phyloP scores from a whole-genome alignment of 225 moss, liverwort and hornwort genomes.

The Ulota crispa region DNA sequence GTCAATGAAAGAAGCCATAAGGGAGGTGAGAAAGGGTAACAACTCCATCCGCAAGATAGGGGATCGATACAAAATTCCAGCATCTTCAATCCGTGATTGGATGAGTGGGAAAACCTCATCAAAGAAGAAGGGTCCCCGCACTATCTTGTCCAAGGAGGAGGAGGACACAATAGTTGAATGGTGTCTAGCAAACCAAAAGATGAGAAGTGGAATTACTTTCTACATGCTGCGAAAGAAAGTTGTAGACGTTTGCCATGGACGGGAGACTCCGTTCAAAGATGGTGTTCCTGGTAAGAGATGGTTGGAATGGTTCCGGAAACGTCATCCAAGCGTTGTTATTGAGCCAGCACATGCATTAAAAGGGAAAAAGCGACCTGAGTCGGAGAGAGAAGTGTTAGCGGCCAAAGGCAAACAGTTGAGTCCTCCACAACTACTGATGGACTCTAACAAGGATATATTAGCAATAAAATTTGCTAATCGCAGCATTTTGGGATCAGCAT shows the following conservation, averaged over 20 bases:
- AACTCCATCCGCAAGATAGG: slow-evolving; percentile 63
- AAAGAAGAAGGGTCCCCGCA: slow-evolving; percentile 61
- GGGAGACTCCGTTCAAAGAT: slow-evolving; percentile 64
- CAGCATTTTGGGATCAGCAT: slow-evolving; percentile 30
- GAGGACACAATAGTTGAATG: slow-evolving; percentile 60
- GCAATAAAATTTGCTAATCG: slow-evolving; percentile 33
- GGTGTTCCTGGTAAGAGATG: slow-evolving; percentile 63
- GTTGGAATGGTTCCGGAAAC: slow-evolving; percentile 66
- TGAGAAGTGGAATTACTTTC: slow-evolving; percentile 54
- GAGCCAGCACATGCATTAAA: slow-evolving; percentile 60
- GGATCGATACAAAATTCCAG: slow-evolving; percentile 54
- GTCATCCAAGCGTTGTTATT: slow-evolving; percentile 53
- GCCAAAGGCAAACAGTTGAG: slow-evolving; percentile 50
- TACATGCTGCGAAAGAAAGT: slow-evolving; percentile 62
- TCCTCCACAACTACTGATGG: slow-evolving; percentile 36
- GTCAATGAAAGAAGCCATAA: slow-evolving; percentile 59
- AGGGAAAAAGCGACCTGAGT: slow-evolving; percentile 58
- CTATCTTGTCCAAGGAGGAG: slow-evolving; percentile 58
- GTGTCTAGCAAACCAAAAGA: slow-evolving; percentile 51
- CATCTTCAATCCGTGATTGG: slow-evolving; percentile 67
- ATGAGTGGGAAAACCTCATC: slow-evolving; percentile 70
- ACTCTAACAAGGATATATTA: slow-evolving; percentile 41
- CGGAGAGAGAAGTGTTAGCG: slow-evolving; percentile 57
- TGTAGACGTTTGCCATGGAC: slow-evolving; percentile 57
- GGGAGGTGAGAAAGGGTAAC: slow-evolving; percentile 56